Evolutionary conservation across 495 filamentous ascomycete species (phyloP).

Genomic region (Talaromyces trachyspermus): DNA sequence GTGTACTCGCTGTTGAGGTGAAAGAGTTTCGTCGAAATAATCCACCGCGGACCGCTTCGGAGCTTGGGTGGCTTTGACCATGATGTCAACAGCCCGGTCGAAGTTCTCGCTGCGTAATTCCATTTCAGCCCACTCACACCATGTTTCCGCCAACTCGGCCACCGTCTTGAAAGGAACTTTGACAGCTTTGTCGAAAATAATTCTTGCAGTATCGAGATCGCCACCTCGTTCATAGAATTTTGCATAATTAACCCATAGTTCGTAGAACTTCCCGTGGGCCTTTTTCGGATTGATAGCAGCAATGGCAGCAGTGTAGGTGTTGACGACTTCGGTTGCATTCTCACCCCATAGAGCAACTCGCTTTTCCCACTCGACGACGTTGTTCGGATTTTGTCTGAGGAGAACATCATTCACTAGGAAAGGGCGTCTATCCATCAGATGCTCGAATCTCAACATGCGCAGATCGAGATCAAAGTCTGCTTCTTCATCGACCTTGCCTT

Average conservation of each 20-base stretch:
- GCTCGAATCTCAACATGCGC: constrained; percentile 95
- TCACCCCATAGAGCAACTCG: constrained; percentile 90
- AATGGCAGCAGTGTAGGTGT: constrained; percentile 94
- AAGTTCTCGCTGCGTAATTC: constrained; percentile 94
- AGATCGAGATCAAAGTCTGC: constrained; percentile 95
- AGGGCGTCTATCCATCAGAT: constrained; percentile 92
- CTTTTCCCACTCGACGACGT: constrained; percentile 96
- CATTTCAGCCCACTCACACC: constrained; percentile 99
- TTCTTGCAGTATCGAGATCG: constrained; percentile 74
- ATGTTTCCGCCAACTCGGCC: constrained; percentile 91
- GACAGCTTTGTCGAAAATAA: constrained; percentile 96
- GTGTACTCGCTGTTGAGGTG: constrained; percentile 92
- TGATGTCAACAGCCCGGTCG: constrained; percentile 86
- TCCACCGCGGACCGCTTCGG: constrained; percentile 93
- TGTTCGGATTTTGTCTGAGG: constrained; percentile 92
- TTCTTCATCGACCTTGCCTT: constrained; percentile 72
- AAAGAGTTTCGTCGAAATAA: constrained; percentile 93
- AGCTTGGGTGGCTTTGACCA: constrained; percentile 94
- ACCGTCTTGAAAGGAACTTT: constrained; percentile 96
- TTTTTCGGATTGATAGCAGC: constrained; percentile 90
- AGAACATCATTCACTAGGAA: constrained; percentile 97
- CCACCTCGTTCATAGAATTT: constrained; percentile 93
- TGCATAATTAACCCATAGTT: constrained; percentile 95
- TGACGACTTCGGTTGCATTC: constrained; percentile 82
- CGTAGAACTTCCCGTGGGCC: constrained; percentile 87